Evolutionary conservation across 2,329 filamentous ascomycete species (phyloP).

Genomic region (Pestalotiopsis sp.): DNA sequence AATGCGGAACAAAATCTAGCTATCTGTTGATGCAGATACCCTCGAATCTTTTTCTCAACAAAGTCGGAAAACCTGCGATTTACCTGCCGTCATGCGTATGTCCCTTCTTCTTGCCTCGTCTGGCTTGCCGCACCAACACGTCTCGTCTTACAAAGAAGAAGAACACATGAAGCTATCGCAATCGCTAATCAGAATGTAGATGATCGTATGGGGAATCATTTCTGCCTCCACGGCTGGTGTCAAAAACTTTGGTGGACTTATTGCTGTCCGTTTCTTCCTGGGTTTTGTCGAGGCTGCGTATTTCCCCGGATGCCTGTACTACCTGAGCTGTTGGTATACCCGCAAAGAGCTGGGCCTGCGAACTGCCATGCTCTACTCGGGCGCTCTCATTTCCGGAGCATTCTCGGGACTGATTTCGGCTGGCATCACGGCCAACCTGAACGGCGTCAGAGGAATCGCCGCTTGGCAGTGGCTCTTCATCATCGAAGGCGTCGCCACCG

Average conservation of each 20-base stretch:
- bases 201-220: conserved; percentile 52
- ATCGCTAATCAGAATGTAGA: conserved; percentile 29
- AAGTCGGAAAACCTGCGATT: conserved; percentile 49
- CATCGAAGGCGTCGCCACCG: conserved; percentile 68
- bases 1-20: conserved; percentile 24
- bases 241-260: conserved; percentile 37
- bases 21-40: conserved; percentile 56
- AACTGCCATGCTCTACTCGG: conserved; percentile 68
- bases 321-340: conserved; percentile 69
- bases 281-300: conserved; percentile 48
- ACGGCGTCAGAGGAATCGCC: conserved; percentile 55
- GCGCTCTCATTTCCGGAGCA: conserved; percentile 70
- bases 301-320: conserved; percentile 64
- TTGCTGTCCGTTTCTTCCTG: conserved; percentile 44
- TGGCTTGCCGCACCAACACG: neutral
- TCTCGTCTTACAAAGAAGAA: neutral
- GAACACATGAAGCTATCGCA: neutral
- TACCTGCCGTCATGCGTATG: conserved; percentile 48
- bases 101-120: conserved; percentile 13
- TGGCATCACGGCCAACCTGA: conserved; percentile 69
- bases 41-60: conserved; percentile 53
- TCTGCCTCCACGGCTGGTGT: conserved; percentile 43
- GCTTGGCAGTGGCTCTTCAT: conserved; percentile 73
- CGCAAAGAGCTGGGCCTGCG: conserved; percentile 68
- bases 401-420: conserved; percentile 70